Conservation (phyloP, 768 basidiomycete genomes). For the Calocera viscosa region DNA sequence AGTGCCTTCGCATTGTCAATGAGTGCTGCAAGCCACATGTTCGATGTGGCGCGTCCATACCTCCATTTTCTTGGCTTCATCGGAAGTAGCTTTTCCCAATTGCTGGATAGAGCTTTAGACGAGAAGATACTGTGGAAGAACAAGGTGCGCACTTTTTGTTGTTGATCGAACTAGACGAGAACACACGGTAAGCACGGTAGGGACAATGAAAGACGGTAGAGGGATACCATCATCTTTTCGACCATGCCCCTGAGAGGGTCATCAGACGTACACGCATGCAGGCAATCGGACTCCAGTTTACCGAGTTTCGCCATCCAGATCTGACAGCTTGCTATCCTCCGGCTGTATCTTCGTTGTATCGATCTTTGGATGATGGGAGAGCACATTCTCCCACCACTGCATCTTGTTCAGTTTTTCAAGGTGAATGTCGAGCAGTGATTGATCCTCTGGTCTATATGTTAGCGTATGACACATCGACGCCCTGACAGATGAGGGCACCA, state of each 20-base stretch:
- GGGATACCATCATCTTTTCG: constrained; percentile 99
- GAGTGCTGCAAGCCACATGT: background rate
- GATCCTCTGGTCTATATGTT: constrained; percentile 50
- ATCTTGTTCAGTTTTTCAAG: constrained; percentile 78
- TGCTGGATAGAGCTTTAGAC: constrained; percentile 40
- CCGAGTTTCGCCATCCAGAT: constrained; percentile 92
- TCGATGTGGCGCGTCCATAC: too few relatives aligned
- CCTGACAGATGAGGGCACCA: constrained; percentile 37
- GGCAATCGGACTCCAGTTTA: constrained; percentile 22
- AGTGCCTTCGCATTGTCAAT: constrained; percentile 42
- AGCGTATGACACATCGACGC: constrained; percentile 13
- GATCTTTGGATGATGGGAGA: constrained; percentile 91
- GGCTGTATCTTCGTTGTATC: constrained; percentile 94
- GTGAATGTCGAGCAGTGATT: constrained; percentile 55
- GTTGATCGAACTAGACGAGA: constrained; percentile 53
- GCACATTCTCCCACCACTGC: constrained; percentile 96
- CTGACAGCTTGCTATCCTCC: constrained; percentile 87
- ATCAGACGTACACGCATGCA: background rate
- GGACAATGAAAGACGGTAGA: constrained; percentile 15
- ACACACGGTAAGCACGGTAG: background rate
- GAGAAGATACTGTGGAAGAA: constrained; percentile 9
- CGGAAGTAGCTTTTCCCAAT: constrained; percentile 92
- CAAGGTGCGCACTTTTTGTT: constrained; percentile 45
- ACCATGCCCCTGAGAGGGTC: constrained; percentile 66
- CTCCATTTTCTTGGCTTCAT: constrained; percentile 69